Conservation (phyloP, 345 rosid genomes). For the Populus euphratica region DNA sequence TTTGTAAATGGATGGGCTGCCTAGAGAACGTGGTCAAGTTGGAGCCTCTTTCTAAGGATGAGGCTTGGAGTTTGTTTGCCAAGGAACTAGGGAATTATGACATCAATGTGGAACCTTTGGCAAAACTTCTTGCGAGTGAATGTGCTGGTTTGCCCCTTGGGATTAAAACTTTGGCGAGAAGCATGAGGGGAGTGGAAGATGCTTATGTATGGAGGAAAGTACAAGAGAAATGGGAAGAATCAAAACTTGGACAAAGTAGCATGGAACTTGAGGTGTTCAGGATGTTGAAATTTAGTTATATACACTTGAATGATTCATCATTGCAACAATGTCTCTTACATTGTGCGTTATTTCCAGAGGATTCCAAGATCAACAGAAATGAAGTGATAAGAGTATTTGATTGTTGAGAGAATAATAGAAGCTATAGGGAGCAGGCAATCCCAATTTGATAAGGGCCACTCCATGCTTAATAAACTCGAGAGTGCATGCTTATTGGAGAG, state of each 20-base stretch:
- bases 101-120: neutral
- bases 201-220: slow-evolving; percentile 16
- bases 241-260: neutral
- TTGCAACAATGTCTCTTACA: slow-evolving; percentile 18
- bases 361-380: neutral
- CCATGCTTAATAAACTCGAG: slow-evolving; percentile 13
- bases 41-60: neutral
- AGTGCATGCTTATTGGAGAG: neutral
- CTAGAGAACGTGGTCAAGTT: neutral
- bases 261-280: neutral
- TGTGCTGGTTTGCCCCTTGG: neutral
- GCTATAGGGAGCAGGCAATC: neutral
- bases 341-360: slow-evolving; percentile 21
- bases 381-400: slow-evolving; percentile 14
- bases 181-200: neutral
- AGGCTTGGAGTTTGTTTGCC: slow-evolving; percentile 2
- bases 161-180: neutral
- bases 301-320: neutral
- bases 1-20: neutral
- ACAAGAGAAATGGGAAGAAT: slow-evolving; percentile 1
- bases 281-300: slow-evolving; percentile 4
- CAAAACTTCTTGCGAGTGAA: neutral
- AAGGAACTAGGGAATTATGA: neutral
- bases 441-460: slow-evolving; percentile 7
- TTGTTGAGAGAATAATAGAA: slow-evolving; percentile 19